Conservation (phyloP, 2,329 filamentous ascomycete genomes). For the Pochonia chlamydosporia region DNA sequence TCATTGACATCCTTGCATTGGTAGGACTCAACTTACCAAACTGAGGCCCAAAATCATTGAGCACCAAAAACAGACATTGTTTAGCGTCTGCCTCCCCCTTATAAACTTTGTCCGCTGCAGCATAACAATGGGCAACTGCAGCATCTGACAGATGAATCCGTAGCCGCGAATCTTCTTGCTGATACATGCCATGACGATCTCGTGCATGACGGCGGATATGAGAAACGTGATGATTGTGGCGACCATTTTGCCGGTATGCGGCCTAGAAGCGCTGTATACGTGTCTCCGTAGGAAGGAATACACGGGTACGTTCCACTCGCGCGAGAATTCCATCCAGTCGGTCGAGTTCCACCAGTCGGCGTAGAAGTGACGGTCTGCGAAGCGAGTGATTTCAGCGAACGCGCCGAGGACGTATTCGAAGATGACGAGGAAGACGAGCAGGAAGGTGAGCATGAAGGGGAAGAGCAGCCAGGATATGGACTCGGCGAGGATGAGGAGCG, state of each 20-base stretch:
- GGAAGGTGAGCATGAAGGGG: constrained; percentile 93
- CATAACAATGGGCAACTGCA: constrained; percentile 92
- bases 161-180: constrained; percentile 95
- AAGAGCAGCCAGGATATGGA: constrained; percentile 88
- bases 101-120: constrained; percentile 78
- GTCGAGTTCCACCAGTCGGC: constrained; percentile 70
- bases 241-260: constrained; percentile 66
- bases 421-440: constrained; percentile 95
- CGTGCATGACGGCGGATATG: constrained; percentile 82
- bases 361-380: constrained; percentile 94
- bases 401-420: constrained; percentile 96
- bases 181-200: constrained; percentile 96
- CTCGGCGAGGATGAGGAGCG: constrained; percentile 75
- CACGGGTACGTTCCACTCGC: constrained; percentile 97
- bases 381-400: constrained; percentile 89
- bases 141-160: constrained; percentile 91
- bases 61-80: constrained; percentile 87
- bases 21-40: constrained; percentile 61
- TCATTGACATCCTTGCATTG: no score
- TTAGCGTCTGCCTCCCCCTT: constrained; percentile 67
- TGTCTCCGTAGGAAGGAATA: constrained; percentile 93
- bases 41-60: constrained; percentile 85
- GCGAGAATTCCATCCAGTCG: constrained; percentile 92
- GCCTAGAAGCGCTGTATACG: constrained; percentile 79
- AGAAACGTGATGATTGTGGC: constrained; percentile 90